Evolutionary conservation across 495 filamentous ascomycete species (phyloP).

Genomic region (Xylaria nigripes): DNA sequence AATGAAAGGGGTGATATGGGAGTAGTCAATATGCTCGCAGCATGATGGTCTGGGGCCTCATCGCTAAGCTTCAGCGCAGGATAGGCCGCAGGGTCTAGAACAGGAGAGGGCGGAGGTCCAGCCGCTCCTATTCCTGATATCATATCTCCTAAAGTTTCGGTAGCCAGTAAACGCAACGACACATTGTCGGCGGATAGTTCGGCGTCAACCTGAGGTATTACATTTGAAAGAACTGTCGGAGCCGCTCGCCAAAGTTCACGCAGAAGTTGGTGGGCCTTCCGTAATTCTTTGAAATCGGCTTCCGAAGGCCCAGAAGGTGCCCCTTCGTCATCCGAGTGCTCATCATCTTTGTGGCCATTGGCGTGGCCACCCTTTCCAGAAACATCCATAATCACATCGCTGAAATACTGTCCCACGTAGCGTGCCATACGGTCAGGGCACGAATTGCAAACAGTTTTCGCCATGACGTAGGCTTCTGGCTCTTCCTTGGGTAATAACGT

Average conservation of each 20-base stretch:
- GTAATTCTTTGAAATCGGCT: slow-evolving; percentile 76
- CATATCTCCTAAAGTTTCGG: slow-evolving; percentile 90
- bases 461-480: slow-evolving; percentile 90
- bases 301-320: slow-evolving; percentile 55
- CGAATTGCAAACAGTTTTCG: slow-evolving; percentile 84
- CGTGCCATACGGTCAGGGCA: slow-evolving; percentile 89
- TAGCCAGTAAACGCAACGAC: slow-evolving; percentile 75
- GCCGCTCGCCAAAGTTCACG: slow-evolving; percentile 92
- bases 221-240: slow-evolving; percentile 80
- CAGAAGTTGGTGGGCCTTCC: slow-evolving; percentile 80
- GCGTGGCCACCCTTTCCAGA: slow-evolving; percentile 47
- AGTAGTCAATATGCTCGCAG: slow-evolving; percentile 59
- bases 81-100: slow-evolving; percentile 71
- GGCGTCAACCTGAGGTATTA: slow-evolving; percentile 88
- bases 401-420: slow-evolving; percentile 92
- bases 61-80: slow-evolving; percentile 63
- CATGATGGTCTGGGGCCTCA: slow-evolving; percentile 38
- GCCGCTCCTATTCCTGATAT: slow-evolving; percentile 84
- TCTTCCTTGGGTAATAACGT: slow-evolving; percentile 76
- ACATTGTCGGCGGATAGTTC: slow-evolving; percentile 86
- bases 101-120: slow-evolving; percentile 63
- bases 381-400: slow-evolving; percentile 86
- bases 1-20: slow-evolving; percentile 80
- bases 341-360: slow-evolving; percentile 44
- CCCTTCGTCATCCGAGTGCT: slow-evolving; percentile 69